A percentile compares a stretch with the other conserved stretches of the same genome.
Conservation (phyloP, 2,329 filamentous ascomycete genomes). For the Calonectria montana region DNA sequence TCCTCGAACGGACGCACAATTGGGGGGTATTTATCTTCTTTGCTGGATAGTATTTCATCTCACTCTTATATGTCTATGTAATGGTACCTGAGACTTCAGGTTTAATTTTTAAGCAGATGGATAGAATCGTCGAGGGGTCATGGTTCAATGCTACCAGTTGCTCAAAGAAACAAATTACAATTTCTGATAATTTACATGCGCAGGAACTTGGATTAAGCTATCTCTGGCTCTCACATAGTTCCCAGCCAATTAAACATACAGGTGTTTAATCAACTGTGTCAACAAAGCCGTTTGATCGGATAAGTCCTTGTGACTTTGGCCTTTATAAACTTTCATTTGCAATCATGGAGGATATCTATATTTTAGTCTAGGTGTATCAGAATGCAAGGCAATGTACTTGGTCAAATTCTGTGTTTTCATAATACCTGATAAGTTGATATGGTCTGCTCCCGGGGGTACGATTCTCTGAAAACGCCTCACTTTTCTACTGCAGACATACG, state of each 20-base stretch:
- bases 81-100: slow-evolving; percentile 54
- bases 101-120: slow-evolving; percentile 52
- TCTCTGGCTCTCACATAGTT: not conserved
- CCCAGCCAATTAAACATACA: not conserved
- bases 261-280: not conserved
- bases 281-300: no score
- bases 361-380: no score
- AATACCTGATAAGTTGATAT: no score
- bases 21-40: slow-evolving; percentile 56
- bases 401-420: no score
- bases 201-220: no score
- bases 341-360: no score
- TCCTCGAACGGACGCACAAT: slow-evolving; percentile 48
- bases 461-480: no score
- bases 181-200: not conserved
- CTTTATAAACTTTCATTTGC: no score
- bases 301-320: no score
- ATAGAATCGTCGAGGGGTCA: slow-evolving; percentile 48
- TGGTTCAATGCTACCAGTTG: slow-evolving; percentile 38
- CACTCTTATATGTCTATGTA: slow-evolving; percentile 52
- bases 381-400: no score
- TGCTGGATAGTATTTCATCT: slow-evolving; percentile 51
- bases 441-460: no score
- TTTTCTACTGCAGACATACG: no score
- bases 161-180: not conserved